phyloP scores from a whole-genome alignment of 371 early-diverging fungal genomes.

The Lichtheimia hyalospora region DNA sequence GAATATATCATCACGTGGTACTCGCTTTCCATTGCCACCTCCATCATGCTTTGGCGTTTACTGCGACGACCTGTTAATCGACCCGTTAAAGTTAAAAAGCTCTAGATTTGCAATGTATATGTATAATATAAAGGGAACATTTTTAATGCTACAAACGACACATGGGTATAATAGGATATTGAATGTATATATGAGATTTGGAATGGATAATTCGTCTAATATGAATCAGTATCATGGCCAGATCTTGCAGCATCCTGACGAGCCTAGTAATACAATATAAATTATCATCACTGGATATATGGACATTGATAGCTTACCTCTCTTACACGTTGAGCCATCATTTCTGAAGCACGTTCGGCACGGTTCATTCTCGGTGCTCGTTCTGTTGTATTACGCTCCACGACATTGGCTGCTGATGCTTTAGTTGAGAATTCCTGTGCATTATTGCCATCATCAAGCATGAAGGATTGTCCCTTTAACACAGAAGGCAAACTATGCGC shows the following conservation, averaged over 20 bases:
- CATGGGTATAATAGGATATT: too few relatives aligned
- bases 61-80: constrained; percentile 40
- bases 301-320: constrained; percentile 30
- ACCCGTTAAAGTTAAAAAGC: constrained; percentile 34
- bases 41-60: constrained; percentile 64
- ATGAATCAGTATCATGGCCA: too few relatives aligned
- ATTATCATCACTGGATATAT: neutral
- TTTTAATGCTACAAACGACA: too few relatives aligned
- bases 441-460: constrained; percentile 26
- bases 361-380: constrained; percentile 42
- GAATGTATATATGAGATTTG: too few relatives aligned
- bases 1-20: constrained; percentile 91
- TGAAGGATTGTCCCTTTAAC: constrained; percentile 6
- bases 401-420: constrained; percentile 34
- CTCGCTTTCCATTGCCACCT: constrained; percentile 65
- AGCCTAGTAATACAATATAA: too few relatives aligned
- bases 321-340: constrained; percentile 46
- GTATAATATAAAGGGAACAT: too few relatives aligned
- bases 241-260: too few relatives aligned
- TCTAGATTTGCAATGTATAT: constrained; percentile 1
- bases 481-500: constrained; percentile 17
- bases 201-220: too few relatives aligned
- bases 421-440: constrained; percentile 35
- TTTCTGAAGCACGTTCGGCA: constrained; percentile 56
- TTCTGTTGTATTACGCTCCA: constrained; percentile 27